Evolutionary conservation across 768 basidiomycete species (phyloP), one percentile per base, ranked within the genome.

Genomic region (Pleurotus sapidus): DNA sequence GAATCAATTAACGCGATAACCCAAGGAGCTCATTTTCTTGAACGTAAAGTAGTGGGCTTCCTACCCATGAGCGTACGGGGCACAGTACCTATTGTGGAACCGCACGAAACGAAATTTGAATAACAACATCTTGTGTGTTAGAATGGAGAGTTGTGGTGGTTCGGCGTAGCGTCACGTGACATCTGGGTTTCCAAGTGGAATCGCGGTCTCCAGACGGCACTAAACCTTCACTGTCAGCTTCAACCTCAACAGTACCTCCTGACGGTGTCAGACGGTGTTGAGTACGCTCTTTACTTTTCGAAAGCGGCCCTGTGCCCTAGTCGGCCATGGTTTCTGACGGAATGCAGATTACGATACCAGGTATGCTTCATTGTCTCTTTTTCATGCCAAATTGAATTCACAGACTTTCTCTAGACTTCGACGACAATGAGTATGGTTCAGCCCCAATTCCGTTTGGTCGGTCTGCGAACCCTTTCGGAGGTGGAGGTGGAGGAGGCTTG

Each of bases 401-500:
- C 42, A 49, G 46, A 49, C 46, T 43, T 48, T 40, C 46, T 57
- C 30, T 64, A 93, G 91, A 91, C 68, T 88, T 93, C 71, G 88
- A 87, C 63, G 90, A 91, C 62, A 88, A 89, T 60, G 86, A 89
- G 63, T 82, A 80, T 60, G 72, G 72, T 58, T 73, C 79, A 49
- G 77, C 81, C 3, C 83, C 89, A 18, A 83, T 83, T 54, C 84
- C 89, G 1, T 92, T 93, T 71, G 87, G 88, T 55, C 84, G 89
- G 30, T 69, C 80, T 53, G 81, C 72, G 49, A 72, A 68, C 12
- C 61, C 63, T 4, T 78, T 81, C 66, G 77, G 80, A 17, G 74
- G 74, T 66, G 79, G 79, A 47, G 78, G 78, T 34, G 72, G 72
- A 54, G 68, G 67, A 53, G 73, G 69, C 39, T 74, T 74, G 65